Conservation (phyloP, 805 yeast species). For the Kodamaea nitidulidarum region DNA sequence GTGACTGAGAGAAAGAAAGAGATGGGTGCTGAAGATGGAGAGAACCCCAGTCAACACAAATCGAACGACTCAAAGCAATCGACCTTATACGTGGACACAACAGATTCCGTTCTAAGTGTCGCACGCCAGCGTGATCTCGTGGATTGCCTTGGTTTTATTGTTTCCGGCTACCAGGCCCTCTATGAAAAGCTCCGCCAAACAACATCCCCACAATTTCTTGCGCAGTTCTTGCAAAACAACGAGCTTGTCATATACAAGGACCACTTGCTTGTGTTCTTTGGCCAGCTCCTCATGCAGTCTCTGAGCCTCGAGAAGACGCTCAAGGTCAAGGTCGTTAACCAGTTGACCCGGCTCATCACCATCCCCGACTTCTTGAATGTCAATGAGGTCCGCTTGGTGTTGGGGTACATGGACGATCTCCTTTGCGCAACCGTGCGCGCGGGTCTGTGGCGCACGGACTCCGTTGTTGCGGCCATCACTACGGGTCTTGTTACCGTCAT, state of each 20-base stretch:
- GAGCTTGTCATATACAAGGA: constrained; percentile 53
- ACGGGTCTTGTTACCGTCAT: constrained; percentile 51
- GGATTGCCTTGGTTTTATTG: constrained; percentile 56
- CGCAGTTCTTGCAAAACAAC: constrained; percentile 21
- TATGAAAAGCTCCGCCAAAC: constrained; percentile 22
- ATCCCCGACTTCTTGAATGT: constrained; percentile 45
- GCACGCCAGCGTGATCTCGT: constrained; percentile 58
- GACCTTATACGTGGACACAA: constrained; percentile 14
- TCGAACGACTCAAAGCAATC: no score
- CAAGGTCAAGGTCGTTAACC: constrained; percentile 61
- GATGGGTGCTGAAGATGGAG: neutral
- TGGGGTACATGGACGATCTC: constrained; percentile 62
- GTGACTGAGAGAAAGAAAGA: neutral
- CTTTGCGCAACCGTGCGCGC: constrained; percentile 40
- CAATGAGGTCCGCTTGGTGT: constrained; percentile 58
- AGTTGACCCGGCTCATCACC: constrained; percentile 53
- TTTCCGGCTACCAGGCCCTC: constrained; percentile 40
- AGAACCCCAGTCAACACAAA: no score
- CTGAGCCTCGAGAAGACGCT: constrained; percentile 67
- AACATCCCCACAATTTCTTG: constrained; percentile 12
- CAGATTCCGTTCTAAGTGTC: constrained; percentile 38
- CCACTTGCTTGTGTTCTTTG: constrained; percentile 59
- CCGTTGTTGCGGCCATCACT: constrained; percentile 50
- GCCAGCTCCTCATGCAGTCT: constrained; percentile 65
- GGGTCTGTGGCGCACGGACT: constrained; percentile 30